phyloP scores from a whole-genome alignment of 225 moss, liverwort and hornwort genomes.

The Physcomitrium patens region DNA sequence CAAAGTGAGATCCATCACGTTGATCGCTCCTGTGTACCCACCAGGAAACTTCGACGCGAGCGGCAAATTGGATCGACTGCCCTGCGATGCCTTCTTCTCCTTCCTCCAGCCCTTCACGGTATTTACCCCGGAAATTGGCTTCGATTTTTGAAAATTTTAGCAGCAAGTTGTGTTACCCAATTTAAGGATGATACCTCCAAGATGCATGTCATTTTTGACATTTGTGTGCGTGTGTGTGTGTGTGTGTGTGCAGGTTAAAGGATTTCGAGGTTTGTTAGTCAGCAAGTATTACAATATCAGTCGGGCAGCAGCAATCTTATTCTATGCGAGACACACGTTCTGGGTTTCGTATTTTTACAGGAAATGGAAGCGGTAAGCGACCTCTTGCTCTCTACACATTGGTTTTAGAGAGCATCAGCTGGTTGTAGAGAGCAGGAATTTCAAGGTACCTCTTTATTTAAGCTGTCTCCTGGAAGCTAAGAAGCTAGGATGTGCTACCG shows the following conservation, averaged over 20 bases:
- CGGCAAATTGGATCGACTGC: conserved; percentile 40
- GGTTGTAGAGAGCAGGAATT: not conserved
- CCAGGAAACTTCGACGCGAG: conserved; percentile 54
- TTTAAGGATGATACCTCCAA: not conserved
- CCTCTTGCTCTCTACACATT: not conserved
- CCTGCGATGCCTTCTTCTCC: conserved; percentile 56
- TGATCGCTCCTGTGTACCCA: conserved; percentile 72
- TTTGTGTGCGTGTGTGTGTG: conserved; percentile 26
- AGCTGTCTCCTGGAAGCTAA: too few relatives aligned
- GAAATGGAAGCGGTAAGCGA: conserved; percentile 49
- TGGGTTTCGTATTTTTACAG: conserved; percentile 58
- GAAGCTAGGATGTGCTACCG: too few relatives aligned
- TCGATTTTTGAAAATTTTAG: not conserved
- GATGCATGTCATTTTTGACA: not conserved
- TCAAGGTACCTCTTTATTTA: not conserved
- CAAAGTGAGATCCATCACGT: conserved; percentile 64
- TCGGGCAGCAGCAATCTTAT: conserved; percentile 53
- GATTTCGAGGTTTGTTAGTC: conserved; percentile 59
- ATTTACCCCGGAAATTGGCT: conserved; percentile 11
- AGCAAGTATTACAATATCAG: conserved; percentile 74
- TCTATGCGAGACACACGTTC: conserved; percentile 63
- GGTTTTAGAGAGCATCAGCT: not conserved
- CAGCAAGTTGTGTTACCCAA: not conserved
- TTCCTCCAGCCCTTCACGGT: conserved; percentile 64
- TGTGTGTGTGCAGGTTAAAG: conserved; percentile 54